Conservation (phyloP, 2,329 filamentous ascomycete species). For the Phaeosphaeriaceae sp. region DNA sequence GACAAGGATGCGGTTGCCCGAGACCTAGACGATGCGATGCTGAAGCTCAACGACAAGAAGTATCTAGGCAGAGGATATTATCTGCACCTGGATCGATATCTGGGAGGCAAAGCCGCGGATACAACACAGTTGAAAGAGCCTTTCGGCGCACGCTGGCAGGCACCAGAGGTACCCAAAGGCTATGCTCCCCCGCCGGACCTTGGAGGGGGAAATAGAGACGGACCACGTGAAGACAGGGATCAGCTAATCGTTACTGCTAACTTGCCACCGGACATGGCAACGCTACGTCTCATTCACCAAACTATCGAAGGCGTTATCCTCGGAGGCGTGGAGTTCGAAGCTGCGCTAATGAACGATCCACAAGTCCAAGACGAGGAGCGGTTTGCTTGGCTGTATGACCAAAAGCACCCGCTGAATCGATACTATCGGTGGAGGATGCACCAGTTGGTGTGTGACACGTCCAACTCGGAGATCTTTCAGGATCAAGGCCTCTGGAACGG, state of each 20-base stretch:
- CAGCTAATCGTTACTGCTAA: constrained; percentile 58
- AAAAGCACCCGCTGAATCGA: constrained; percentile 73
- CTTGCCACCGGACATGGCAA: constrained; percentile 77
- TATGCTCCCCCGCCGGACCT: constrained; percentile 38
- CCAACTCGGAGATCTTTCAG: constrained; percentile 33
- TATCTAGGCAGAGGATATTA: constrained; percentile 44
- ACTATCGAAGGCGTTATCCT: constrained; percentile 80
- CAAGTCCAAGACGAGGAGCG: constrained; percentile 86
- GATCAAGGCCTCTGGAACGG: constrained; percentile 68
- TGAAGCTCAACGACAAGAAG: constrained; percentile 42
- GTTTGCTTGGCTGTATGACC: constrained; percentile 93
- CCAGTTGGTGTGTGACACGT: constrained; percentile 73
- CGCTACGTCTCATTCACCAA: constrained; percentile 84
- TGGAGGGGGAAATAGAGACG: constrained; percentile 30
- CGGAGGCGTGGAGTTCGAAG: constrained; percentile 87
- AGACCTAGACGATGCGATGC: constrained; percentile 41
- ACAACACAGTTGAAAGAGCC: constrained; percentile 33
- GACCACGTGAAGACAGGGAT: constrained; percentile 29
- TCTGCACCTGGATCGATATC: constrained; percentile 42
- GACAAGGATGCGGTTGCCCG: constrained; percentile 36
- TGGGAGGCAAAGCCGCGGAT: constrained; percentile 30
- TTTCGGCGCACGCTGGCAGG: constrained; percentile 41
- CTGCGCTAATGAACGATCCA: constrained; percentile 84
- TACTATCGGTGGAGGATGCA: constrained; percentile 95
- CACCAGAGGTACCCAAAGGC: constrained; percentile 36